A percentile compares a stretch with the other conserved stretches of the same genome.
These are phyloP conservation scores for Chlorophyllum brunneum DNA, from an alignment of 768 basidiomycete species.

Conservation along the genomic window DNA sequence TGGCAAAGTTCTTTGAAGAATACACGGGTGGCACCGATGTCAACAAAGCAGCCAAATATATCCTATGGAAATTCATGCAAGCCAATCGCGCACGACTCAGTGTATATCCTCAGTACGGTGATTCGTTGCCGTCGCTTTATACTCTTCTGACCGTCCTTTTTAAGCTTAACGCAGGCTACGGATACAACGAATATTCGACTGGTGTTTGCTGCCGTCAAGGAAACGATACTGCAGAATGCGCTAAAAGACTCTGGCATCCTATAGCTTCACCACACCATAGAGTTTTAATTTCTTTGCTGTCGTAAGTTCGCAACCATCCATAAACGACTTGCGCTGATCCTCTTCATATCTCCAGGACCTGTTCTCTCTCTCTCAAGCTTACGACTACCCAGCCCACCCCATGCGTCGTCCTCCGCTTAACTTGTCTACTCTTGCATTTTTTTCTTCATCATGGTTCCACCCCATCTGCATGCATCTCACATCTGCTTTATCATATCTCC, in stretches of 20 bases:
- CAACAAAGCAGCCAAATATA: slow-evolving; percentile 93
- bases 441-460: background rate
- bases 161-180: slow-evolving; percentile 86
- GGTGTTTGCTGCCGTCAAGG: slow-evolving; percentile 86
- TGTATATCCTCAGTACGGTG: slow-evolving; percentile 63
- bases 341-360: too few relatives aligned
- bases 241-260: slow-evolving; percentile 84
- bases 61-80: slow-evolving; percentile 94
- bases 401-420: background rate
- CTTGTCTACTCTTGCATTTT: background rate
- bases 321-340: too few relatives aligned
- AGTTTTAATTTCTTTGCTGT: background rate
- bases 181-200: slow-evolving; percentile 81
- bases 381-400: too few relatives aligned
- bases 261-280: slow-evolving; percentile 16
- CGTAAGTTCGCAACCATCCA: slow-evolving; percentile 7
- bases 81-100: slow-evolving; percentile 79
- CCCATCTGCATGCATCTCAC: slow-evolving; percentile 4
- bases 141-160: slow-evolving; percentile 21
- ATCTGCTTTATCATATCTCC: background rate
- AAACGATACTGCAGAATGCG: slow-evolving; percentile 90
- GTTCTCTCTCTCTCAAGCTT: too few relatives aligned
- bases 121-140: slow-evolving; percentile 11
- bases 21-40: slow-evolving; percentile 88
- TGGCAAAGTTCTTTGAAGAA: slow-evolving; percentile 82